Base-by-base conservation (phyloP, 2,329 filamentous ascomycete genomes). In the Chrysosporium queenslandicum region DNA sequence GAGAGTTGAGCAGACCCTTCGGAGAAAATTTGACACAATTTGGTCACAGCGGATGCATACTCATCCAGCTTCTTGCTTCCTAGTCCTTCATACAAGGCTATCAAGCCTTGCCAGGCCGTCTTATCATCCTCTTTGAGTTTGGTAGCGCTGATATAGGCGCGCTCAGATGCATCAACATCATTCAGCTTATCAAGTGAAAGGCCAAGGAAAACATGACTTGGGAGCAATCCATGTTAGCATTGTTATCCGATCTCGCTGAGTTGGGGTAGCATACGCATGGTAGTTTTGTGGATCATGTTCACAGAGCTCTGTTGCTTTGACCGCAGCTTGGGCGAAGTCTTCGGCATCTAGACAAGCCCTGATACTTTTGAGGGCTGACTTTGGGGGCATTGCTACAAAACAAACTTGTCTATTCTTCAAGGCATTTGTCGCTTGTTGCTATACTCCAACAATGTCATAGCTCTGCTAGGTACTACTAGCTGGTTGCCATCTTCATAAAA, bases 21-120 rank as follows among this genome's bases (percentile, higher is more conserved):
- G 27, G 79, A 78, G 61, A 86, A 89, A 47, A 95, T 81, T 50
- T 83, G 77, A 6, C 87, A 88, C 41, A 97, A 74, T 55, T 77
- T 82, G 53, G 89, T 68, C 1, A 83, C 85, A 1, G 86, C 86
- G 42, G 81, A 73, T 45, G 85, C 83, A 63, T 95, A 95, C 46
- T 83, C 77, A 51, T 80, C 76, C 12, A 97, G 71, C 61, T 84
- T 86, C 51, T 78, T 76, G 27, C 73, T 68, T 14, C 80, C 83
- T 63, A 89, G 85, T 60, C 81, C 85, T 69, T 95, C 87, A 65
- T 88, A 96, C 27, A 97, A 70, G 62, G 83, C 86, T 66, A 92
- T 79, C 42, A 98, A 74, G 1, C 92, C 92, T 65, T 95, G 86
- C 88, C 87, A 97, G 58, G 86, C 86, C 61, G 91, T 86, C n/a